These are phyloP conservation scores for Linderina pennispora DNA, from an alignment of 192 early-diverging fungal genomes.

Conservation along the genomic window DNA sequence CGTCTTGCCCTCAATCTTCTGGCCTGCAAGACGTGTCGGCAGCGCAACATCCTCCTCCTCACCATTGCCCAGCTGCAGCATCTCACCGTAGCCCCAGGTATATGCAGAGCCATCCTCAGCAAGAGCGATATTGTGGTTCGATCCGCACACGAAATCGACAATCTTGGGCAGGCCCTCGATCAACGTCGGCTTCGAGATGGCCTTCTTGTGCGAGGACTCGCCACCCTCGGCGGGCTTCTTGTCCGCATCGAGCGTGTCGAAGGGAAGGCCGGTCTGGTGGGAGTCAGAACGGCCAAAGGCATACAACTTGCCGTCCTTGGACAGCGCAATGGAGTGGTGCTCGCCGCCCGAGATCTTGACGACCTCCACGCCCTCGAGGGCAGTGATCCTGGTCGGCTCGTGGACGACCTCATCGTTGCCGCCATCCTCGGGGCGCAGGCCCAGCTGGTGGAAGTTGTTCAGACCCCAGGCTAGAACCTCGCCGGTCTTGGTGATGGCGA, in stretches of 20 bases:
- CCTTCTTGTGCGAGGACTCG: conserved; percentile 46
- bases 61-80: conserved; percentile 76
- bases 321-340: conserved; percentile 77
- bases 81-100: conserved; percentile 88
- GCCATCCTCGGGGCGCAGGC: conserved; percentile 46
- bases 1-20: conserved; percentile 61
- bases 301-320: conserved; percentile 64
- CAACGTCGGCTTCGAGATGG: conserved; percentile 52
- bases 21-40: conserved; percentile 58
- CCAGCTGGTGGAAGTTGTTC: conserved; percentile 89
- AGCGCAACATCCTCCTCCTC: conserved; percentile 64
- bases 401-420: conserved; percentile 46
- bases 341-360: conserved; percentile 70
- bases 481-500: conserved; percentile 63
- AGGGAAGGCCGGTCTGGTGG: conserved; percentile 71
- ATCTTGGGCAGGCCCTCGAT: conserved; percentile 43
- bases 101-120: conserved; percentile 58
- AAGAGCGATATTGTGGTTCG: conserved; percentile 55
- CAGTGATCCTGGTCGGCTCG: conserved; percentile 52
- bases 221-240: conserved; percentile 8
- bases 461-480: conserved; percentile 77
- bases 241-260: conserved; percentile 30
- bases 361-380: conserved; percentile 42
- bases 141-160: conserved; percentile 53
- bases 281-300: conserved; percentile 83